Percentiles rank a stretch among this genome's conserved stretches.
These are phyloP conservation scores for Globisporangium solare DNA, from an alignment of 352 stramenopile genomes.

Conservation along the genomic window DNA sequence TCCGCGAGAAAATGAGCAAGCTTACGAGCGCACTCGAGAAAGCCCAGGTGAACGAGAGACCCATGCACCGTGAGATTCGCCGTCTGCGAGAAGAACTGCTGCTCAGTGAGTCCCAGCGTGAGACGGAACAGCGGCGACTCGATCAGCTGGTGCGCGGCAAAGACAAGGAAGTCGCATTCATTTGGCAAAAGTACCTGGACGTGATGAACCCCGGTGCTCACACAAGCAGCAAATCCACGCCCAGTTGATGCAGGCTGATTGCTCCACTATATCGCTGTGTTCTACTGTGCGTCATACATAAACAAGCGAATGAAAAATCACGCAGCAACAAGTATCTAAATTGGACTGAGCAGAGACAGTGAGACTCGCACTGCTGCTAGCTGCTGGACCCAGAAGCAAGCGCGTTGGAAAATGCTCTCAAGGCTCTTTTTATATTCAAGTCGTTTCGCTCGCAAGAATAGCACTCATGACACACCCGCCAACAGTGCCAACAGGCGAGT, in stretches of 20 bases:
- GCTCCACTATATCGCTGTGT: neutral
- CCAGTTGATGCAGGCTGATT: neutral
- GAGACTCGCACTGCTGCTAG: neutral
- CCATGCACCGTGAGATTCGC: conserved; percentile 42
- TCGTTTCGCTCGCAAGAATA: conserved; percentile 5
- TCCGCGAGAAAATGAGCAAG: conserved; percentile 26
- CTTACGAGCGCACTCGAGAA: conserved; percentile 25
- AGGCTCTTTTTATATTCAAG: conserved; percentile 1
- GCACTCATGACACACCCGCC: neutral
- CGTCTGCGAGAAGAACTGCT: conserved; percentile 57
- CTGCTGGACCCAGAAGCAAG: neutral
- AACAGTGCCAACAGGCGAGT: neutral
- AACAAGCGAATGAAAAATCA: neutral
- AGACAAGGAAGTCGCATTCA: conserved; percentile 60
- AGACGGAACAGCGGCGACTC: conserved; percentile 43
- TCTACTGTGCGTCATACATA: conserved; percentile 1
- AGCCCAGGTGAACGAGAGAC: conserved; percentile 36
- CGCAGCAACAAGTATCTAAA: neutral
- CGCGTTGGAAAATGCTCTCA: neutral
- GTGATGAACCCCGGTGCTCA: conserved; percentile 16
- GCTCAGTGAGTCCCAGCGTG: conserved; percentile 51
- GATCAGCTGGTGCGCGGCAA: conserved; percentile 48
- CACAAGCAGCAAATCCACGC: neutral
- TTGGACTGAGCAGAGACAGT: neutral
- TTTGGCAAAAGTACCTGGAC: conserved; percentile 69